phyloP scores from a whole-genome alignment of 768 basidiomycete genomes.

The Gloeostereum incarnatum region DNA sequence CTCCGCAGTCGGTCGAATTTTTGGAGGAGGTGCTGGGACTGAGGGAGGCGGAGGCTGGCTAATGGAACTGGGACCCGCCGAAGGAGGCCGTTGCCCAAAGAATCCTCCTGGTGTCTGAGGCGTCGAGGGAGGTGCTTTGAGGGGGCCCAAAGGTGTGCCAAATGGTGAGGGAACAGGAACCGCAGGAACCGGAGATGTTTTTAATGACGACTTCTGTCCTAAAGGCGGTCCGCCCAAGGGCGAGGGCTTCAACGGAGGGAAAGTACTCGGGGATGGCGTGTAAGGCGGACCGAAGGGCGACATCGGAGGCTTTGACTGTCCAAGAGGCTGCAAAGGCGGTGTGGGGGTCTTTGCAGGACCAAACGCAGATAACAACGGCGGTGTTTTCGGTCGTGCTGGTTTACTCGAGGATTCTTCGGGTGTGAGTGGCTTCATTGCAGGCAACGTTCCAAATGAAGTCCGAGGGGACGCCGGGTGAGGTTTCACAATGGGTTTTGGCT shows the following conservation, averaged over 20 bases:
- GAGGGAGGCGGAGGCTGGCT: too few species aligned
- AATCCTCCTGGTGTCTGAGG: background rate
- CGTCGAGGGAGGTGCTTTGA: background rate
- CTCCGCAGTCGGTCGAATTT: slow-evolving; percentile 1
- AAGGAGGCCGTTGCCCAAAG: too few species aligned
- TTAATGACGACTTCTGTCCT: too few species aligned
- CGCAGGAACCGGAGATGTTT: too few species aligned
- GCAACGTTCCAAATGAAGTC: slow-evolving; percentile 22
- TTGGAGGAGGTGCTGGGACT: background rate
- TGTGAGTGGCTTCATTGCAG: slow-evolving; percentile 17
- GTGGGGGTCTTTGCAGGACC: slow-evolving; percentile 9
- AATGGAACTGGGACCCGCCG: too few species aligned
- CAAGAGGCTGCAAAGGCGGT: slow-evolving; percentile 6
- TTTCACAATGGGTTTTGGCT: slow-evolving; percentile 15
- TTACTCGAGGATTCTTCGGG: slow-evolving; percentile 15
- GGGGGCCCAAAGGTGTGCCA: too few species aligned
- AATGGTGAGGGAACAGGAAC: background rate
- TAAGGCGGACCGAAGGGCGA: background rate
- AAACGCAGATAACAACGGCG: slow-evolving; percentile 31
- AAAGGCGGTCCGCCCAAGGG: too few species aligned
- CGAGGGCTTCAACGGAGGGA: too few species aligned
- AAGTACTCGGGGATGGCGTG: background rate
- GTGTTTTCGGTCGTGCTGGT: slow-evolving; percentile 34
- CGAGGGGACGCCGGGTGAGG: slow-evolving; percentile 32
- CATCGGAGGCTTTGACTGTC: slow-evolving; percentile 1